A percentile compares a stretch with the other conserved stretches of the same genome.
phyloP scores from a whole-genome alignment of 2,329 filamentous ascomycete genomes.

The Parastagonospora avenae region DNA sequence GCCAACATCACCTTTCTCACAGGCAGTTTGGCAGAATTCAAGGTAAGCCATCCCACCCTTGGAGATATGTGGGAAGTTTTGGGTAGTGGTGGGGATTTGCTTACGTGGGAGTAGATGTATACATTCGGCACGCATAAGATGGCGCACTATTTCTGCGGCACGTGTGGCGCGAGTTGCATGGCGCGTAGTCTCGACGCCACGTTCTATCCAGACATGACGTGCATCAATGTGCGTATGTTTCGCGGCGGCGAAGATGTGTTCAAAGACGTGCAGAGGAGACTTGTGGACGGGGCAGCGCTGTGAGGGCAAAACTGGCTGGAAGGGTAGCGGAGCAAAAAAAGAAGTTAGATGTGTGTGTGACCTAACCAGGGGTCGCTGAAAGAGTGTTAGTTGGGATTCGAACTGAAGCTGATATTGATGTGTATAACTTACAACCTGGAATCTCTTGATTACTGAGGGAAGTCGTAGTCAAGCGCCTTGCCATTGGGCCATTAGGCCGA shows the following conservation, averaged over 20 bases:
- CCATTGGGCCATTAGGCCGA: slow-evolving; percentile 58
- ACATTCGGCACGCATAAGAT: slow-evolving; percentile 8
- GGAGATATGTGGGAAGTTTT: too few relatives aligned
- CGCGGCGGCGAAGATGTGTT: slow-evolving; percentile 20
- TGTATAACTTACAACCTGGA: too few relatives aligned
- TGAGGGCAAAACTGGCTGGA: neutral
- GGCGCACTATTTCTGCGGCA: slow-evolving; percentile 37
- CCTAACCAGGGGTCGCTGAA: too few relatives aligned
- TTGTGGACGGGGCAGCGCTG: slow-evolving; percentile 21
- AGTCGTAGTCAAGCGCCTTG: slow-evolving; percentile 63
- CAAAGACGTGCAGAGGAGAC: slow-evolving; percentile 22
- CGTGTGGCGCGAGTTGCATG: slow-evolving; percentile 36
- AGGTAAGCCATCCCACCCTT: too few relatives aligned
- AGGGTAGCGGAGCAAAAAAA: too few relatives aligned
- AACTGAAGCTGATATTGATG: too few relatives aligned
- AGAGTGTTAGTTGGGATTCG: too few relatives aligned
- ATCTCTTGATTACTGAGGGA: too few relatives aligned
- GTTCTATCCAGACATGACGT: slow-evolving; percentile 18
- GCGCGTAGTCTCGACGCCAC: slow-evolving; percentile 18
- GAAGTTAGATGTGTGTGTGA: too few relatives aligned
- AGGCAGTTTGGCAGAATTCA: neutral
- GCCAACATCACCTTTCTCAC: neutral
- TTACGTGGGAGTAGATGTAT: neutral
- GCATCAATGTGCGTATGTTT: slow-evolving; percentile 38
- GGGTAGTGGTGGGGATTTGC: too few relatives aligned